These are phyloP conservation scores for Ceratobasidium sp. DNA, from an alignment of 1,284 basidiomycete genomes.

Conservation along the genomic window DNA sequence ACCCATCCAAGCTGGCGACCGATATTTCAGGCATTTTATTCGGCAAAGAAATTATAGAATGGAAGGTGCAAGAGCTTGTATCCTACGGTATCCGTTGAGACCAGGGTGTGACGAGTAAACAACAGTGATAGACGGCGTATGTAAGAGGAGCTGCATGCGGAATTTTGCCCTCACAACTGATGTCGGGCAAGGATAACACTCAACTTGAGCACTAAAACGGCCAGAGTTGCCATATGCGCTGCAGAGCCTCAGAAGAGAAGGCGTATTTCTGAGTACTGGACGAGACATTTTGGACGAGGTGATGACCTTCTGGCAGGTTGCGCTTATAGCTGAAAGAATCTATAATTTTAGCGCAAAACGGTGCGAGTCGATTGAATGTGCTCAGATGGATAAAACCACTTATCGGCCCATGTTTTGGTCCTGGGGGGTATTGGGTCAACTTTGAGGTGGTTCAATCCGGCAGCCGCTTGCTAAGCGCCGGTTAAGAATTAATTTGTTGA, in stretches of 20 bases:
- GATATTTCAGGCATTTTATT: neutral
- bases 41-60: neutral
- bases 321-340: neutral
- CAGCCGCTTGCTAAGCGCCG: no score
- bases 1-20: neutral
- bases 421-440: no score
- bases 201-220: neutral
- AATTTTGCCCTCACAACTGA: neutral
- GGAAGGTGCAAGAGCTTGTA: neutral
- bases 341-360: neutral
- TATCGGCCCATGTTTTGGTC: no score
- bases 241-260: constrained; percentile 3
- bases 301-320: neutral
- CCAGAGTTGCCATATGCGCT: neutral
- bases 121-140: no score
- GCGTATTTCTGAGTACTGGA: neutral
- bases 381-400: no score
- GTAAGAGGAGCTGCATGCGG: neutral
- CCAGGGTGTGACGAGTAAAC: no score
- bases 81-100: no score
- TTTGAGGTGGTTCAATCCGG: no score
- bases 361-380: neutral
- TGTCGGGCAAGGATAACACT: neutral
- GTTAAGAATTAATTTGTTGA: no score
- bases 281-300: neutral